phyloP scores from a whole-genome alignment of 192 early-diverging fungal species.

The Backusella australiensis region DNA sequence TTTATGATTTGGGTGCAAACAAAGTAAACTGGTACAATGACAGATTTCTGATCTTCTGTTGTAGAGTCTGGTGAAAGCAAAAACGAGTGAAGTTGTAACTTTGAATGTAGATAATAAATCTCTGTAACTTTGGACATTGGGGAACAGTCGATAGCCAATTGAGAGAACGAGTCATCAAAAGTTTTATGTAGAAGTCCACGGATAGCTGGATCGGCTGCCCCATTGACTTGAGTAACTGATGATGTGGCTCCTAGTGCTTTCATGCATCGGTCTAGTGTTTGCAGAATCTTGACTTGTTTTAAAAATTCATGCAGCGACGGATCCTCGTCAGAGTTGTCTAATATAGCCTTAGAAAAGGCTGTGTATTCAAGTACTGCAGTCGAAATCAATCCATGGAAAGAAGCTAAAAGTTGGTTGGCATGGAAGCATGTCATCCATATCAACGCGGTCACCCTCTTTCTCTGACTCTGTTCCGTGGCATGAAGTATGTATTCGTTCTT shows the following conservation, averaged over 20 bases:
- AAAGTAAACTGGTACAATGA: constrained; percentile 17
- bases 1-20: constrained; percentile 22
- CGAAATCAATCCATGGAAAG: constrained; percentile 14
- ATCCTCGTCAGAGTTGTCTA: constrained; percentile 2
- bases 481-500: constrained; percentile 16
- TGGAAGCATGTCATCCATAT: constrained; percentile 23
- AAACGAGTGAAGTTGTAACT: constrained; percentile 25
- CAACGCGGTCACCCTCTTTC: not conserved
- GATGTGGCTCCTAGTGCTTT: constrained; percentile 1
- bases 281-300: constrained; percentile 19
- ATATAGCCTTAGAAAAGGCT: not conserved
- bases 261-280: constrained; percentile 19
- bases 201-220: not conserved
- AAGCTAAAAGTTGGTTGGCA: constrained; percentile 18
- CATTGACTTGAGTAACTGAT: not conserved
- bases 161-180: constrained; percentile 12
- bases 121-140: constrained; percentile 14
- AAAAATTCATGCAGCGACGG: constrained; percentile 7
- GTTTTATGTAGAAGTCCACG: constrained; percentile 5
- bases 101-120: constrained; percentile 20
- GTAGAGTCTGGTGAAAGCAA: constrained; percentile 13
- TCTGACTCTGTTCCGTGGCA: not conserved
- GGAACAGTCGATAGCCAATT: constrained; percentile 1
- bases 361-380: constrained; percentile 3
- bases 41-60: constrained; percentile 8